Evolutionary conservation across 2,329 filamentous ascomycete species (phyloP).

Genomic region (Colletotrichum eleusines): DNA sequence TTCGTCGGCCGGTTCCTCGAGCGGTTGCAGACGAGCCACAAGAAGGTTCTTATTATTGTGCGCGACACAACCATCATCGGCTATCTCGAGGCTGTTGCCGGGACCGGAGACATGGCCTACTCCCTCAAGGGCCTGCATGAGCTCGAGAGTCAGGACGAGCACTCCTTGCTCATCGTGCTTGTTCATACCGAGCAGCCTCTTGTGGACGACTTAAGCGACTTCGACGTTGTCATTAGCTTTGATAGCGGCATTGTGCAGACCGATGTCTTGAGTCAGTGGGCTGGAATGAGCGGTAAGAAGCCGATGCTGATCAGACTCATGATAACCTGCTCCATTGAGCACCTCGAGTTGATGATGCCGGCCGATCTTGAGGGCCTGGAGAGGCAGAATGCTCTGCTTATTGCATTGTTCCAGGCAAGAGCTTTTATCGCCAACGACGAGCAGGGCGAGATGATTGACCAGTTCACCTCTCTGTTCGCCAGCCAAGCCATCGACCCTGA

Average conservation of each 20-base stretch:
- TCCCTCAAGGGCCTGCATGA: conserved; percentile 49
- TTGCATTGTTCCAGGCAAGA: conserved; percentile 49
- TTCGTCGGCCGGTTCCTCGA: conserved; percentile 69
- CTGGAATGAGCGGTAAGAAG: conserved; percentile 44
- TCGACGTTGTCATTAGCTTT: conserved; percentile 66
- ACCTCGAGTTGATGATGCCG: conserved; percentile 62
- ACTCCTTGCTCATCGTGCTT: conserved; percentile 56
- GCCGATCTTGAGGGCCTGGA: conserved; percentile 56
- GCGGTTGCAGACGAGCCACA: conserved; percentile 55
- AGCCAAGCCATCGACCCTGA: conserved; percentile 57
- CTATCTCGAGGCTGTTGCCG: conserved; percentile 64
- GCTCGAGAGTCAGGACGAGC: conserved; percentile 49
- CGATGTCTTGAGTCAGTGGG: conserved; percentile 37
- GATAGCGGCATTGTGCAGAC: conserved; percentile 63
- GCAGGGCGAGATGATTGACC: conserved; percentile 50
- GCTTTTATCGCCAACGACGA: conserved; percentile 43
- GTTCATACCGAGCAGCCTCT: conserved; percentile 55
- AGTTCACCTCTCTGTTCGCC: conserved; percentile 61
- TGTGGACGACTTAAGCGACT: conserved; percentile 53
- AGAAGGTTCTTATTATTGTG: conserved; percentile 66
- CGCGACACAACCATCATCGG: conserved; percentile 63
- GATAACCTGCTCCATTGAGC: conserved; percentile 66
- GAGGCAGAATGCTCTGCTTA: conserved; percentile 59
- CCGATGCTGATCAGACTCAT: conserved; percentile 64
- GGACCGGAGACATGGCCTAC: conserved; percentile 54